These are phyloP conservation scores for Fusarium bactridioides DNA, from an alignment of 2,329 filamentous ascomycete genomes.

Conservation along the genomic window DNA sequence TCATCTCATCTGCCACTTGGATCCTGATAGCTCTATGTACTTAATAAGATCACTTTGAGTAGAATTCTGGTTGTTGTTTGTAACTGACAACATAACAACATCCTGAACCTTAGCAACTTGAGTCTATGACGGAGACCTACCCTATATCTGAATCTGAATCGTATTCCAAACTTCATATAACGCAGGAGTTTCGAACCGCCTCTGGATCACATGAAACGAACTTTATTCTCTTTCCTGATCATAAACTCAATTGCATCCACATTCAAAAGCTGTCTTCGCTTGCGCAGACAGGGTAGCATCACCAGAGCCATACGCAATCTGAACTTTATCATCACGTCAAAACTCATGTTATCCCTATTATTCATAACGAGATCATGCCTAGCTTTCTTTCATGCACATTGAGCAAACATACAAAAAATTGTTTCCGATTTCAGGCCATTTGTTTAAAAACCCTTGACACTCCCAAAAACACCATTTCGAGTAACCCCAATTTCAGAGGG, in stretches of 20 bases:
- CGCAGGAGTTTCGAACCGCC: not conserved
- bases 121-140: not conserved
- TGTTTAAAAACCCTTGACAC: constrained; percentile 31
- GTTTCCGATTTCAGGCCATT: constrained; percentile 25
- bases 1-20: not conserved
- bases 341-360: constrained; percentile 26
- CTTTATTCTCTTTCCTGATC: no score
- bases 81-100: no score
- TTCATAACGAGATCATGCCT: constrained; percentile 32
- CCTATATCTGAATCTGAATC: not conserved
- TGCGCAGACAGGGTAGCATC: not conserved
- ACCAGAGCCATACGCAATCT: not conserved
- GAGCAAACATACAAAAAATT: constrained; percentile 34
- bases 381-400: constrained; percentile 21
- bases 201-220: not conserved
- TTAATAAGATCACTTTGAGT: no score
- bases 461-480: constrained; percentile 38
- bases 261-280: no score
- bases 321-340: not conserved
- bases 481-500: constrained; percentile 17
- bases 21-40: rapidly evolving
- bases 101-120: not conserved
- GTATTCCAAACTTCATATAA: not conserved
- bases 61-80: not conserved
- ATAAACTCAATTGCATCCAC: not conserved